Percentiles rank a stretch among this genome's conserved stretches.
Evolutionary conservation across 139 green algal genomes (phyloP).

Genomic region (Zygnema cylindricum): DNA sequence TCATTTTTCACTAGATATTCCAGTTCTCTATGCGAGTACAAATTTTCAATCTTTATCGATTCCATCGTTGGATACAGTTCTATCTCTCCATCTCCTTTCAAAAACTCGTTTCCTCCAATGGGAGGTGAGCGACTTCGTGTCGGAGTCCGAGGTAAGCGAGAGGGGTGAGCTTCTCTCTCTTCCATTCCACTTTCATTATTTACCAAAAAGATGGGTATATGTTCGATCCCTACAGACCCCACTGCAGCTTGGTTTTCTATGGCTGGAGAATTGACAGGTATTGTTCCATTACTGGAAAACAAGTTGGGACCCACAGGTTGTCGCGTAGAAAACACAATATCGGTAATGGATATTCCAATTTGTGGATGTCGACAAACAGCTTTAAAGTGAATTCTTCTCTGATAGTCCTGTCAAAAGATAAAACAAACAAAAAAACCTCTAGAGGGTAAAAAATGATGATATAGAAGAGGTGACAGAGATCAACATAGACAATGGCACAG

Average conservation of each 20-base stretch:
- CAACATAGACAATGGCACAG: background rate
- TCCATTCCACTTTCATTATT: too few relatives aligned
- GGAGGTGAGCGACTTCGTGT: background rate
- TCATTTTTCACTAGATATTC: background rate
- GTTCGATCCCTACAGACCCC: too few relatives aligned
- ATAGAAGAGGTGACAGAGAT: too few relatives aligned
- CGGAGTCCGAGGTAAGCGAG: too few relatives aligned
- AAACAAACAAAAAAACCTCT: slow-evolving; percentile 23
- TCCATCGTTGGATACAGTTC: slow-evolving; percentile 1
- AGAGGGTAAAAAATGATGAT: slow-evolving; percentile 1
- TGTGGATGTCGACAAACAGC: slow-evolving; percentile 25
- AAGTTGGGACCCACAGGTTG: background rate
- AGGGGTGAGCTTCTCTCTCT: too few relatives aligned
- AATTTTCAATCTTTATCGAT: background rate
- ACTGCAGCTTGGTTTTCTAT: too few relatives aligned
- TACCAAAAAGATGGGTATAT: too few relatives aligned
- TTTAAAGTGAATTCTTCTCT: slow-evolving; percentile 7
- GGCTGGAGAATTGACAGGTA: too few relatives aligned
- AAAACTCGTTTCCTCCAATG: background rate
- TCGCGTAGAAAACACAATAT: slow-evolving; percentile 26
- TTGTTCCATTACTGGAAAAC: too few relatives aligned
- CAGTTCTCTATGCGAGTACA: slow-evolving; percentile 16
- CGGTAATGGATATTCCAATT: slow-evolving; percentile 1
- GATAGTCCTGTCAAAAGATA: slow-evolving; percentile 36
- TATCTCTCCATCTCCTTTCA: background rate